phyloP scores from a whole-genome alignment of 495 filamentous ascomycete genomes.

The Evansstolkia leycettana region DNA sequence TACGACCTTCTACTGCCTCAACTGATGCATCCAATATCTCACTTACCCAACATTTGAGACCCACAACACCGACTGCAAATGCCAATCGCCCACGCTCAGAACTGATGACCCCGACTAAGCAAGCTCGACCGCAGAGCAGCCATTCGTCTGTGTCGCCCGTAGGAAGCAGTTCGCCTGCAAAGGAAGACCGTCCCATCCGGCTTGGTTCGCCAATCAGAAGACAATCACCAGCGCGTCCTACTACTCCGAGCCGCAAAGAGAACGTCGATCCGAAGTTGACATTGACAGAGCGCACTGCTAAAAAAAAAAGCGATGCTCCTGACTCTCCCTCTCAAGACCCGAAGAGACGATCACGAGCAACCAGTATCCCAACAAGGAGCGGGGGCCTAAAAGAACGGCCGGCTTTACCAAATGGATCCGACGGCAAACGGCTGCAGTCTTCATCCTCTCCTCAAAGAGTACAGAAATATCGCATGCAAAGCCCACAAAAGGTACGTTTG shows the following conservation, averaged over 20 bases:
- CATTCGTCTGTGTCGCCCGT: constrained; percentile 19
- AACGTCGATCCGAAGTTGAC: constrained; percentile 32
- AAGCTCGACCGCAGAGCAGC: constrained; percentile 21
- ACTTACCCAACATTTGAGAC: constrained; percentile 20
- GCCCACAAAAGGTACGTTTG: constrained; percentile 56
- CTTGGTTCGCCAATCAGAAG: constrained; percentile 23
- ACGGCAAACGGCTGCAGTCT: constrained; percentile 21
- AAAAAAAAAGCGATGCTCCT: constrained; percentile 24
- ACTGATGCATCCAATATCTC: constrained; percentile 24
- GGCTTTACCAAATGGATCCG: constrained; percentile 24
- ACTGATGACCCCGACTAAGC: constrained; percentile 19
- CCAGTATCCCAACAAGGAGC: constrained; percentile 38
- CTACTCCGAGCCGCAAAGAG: constrained; percentile 44
- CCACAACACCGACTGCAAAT: constrained; percentile 20
- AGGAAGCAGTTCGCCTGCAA: constrained; percentile 20
- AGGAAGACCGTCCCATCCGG: constrained; percentile 18
- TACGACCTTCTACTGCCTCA: constrained; percentile 49
- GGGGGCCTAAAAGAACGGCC: constrained; percentile 41
- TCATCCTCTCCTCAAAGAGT: constrained; percentile 28
- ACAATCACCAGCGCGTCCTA: constrained; percentile 25
- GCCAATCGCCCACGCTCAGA: constrained; percentile 17
- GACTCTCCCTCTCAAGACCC: constrained; percentile 29
- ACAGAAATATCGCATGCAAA: constrained; percentile 73
- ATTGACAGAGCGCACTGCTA: constrained; percentile 20
- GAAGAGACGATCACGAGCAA: constrained; percentile 38